Evolutionary conservation across 176 grass and related monocot species (phyloP).

Genomic region (Pontederia paniculata): DNA sequence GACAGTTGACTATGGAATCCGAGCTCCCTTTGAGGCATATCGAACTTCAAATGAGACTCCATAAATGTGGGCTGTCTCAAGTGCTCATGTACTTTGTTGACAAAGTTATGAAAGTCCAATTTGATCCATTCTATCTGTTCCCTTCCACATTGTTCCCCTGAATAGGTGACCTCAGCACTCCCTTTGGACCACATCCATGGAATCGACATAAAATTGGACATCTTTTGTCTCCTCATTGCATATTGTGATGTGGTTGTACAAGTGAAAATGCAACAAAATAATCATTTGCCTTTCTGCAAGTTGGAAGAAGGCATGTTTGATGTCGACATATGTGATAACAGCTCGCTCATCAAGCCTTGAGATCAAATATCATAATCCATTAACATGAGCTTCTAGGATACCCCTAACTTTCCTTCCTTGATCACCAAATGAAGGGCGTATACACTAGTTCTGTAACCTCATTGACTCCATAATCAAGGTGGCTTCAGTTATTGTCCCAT

Average conservation of each 20-base stretch:
- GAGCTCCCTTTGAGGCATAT: slow-evolving; percentile 61
- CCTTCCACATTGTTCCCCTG: slow-evolving; percentile 89
- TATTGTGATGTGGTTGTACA: slow-evolving; percentile 85
- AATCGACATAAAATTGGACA: slow-evolving; percentile 88
- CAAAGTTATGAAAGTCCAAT: slow-evolving; percentile 72
- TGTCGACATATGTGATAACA: slow-evolving; percentile 64
- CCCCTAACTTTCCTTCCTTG: slow-evolving; percentile 54
- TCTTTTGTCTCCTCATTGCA: slow-evolving; percentile 89
- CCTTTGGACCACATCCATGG: slow-evolving; percentile 92
- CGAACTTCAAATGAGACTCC: slow-evolving; percentile 57
- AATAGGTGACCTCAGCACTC: slow-evolving; percentile 40
- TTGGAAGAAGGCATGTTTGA: no score
- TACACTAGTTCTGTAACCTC: slow-evolving; percentile 68
- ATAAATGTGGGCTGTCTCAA: slow-evolving; percentile 66
- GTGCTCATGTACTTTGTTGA: slow-evolving; percentile 68
- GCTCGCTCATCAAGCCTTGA: slow-evolving; percentile 64
- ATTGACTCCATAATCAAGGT: slow-evolving; percentile 73
- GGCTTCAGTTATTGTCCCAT: slow-evolving; percentile 24
- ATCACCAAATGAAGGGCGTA: slow-evolving; percentile 66
- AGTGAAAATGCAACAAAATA: slow-evolving; percentile 68
- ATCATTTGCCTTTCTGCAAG: slow-evolving; percentile 89
- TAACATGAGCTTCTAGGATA: slow-evolving; percentile 72
- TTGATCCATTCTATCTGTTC: slow-evolving; percentile 65
- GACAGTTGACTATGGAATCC: slow-evolving; percentile 73
- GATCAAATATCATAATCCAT: slow-evolving; percentile 71